These are phyloP conservation scores for Erigeron canadensis DNA, from an alignment of 129 eudicot species.

Conservation along the genomic window DNA sequence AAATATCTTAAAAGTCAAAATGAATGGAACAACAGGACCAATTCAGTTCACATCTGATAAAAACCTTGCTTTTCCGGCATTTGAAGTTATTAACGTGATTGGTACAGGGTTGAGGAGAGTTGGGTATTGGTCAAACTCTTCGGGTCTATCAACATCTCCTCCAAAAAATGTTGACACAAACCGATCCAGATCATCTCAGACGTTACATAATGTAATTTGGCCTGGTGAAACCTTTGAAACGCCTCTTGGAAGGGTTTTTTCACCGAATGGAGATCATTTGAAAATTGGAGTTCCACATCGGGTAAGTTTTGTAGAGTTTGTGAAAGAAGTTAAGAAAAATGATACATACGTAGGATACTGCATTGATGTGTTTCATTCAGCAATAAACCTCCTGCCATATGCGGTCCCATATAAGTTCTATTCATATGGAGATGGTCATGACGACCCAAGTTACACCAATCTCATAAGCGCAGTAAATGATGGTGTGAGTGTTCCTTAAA, in stretches of 20 bases:
- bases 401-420: constrained; percentile 52
- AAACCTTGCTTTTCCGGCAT: constrained; percentile 45
- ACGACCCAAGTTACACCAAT: constrained; percentile 54
- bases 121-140: constrained; percentile 69
- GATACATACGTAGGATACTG: constrained; percentile 54
- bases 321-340: constrained; percentile 30
- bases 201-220: constrained; percentile 47
- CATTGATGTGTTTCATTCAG: constrained; percentile 68
- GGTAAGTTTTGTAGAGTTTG: constrained; percentile 56
- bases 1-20: constrained; percentile 36
- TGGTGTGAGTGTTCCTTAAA: constrained; percentile 42
- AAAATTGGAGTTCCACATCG: constrained; percentile 60
- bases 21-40: constrained; percentile 60
- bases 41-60: constrained; percentile 41
- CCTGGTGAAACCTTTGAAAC: constrained; percentile 54
- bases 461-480: constrained; percentile 45
- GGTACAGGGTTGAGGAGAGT: constrained; percentile 50
- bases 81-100: constrained; percentile 63
- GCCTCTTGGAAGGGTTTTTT: constrained; percentile 84
- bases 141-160: constrained; percentile 50
- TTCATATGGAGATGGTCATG: constrained; percentile 54
- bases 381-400: constrained; percentile 61
- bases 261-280: constrained; percentile 50
- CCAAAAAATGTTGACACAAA: constrained; percentile 41
- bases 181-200: constrained; percentile 36